Percentiles rank a stretch among this genome's conserved stretches.
Evolutionary conservation across 2,329 filamentous ascomycete species (phyloP).

Genomic region (Pezicula radicicola): DNA sequence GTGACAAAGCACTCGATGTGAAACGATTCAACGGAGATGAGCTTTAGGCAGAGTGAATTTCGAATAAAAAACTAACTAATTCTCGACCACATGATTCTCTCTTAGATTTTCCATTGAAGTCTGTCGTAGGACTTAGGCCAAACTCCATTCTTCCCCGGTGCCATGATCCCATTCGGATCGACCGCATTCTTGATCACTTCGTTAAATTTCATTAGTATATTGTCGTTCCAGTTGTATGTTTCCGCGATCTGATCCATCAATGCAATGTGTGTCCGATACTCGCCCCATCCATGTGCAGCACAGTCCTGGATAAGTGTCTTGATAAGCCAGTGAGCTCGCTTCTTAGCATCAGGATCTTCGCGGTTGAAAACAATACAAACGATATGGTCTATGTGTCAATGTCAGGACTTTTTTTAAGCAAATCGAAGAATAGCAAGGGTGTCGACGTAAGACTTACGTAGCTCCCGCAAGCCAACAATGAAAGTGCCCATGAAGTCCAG

Average conservation of each 20-base stretch:
- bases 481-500: conserved; percentile 51
- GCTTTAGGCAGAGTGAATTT: too few relatives aligned
- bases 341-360: conserved; percentile 34
- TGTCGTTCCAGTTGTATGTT: too few relatives aligned
- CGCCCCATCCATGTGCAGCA: conserved; percentile 39
- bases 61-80: too few relatives aligned
- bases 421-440: too few relatives aligned
- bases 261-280: conserved; percentile 43
- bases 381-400: conserved; percentile 56
- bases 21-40: too few relatives aligned
- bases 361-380: conserved; percentile 51
- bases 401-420: too few relatives aligned
- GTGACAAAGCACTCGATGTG: too few relatives aligned
- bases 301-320: conserved; percentile 35
- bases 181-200: conserved; percentile 41
- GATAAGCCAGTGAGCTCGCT: conserved; percentile 35
- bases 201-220: conserved; percentile 38
- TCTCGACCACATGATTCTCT: too few relatives aligned
- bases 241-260: conserved; percentile 42
- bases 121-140: too few relatives aligned
- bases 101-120: too few relatives aligned
- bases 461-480: conserved; percentile 34
- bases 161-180: conserved; percentile 43
- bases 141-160: conserved; percentile 41
- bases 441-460: too few relatives aligned